These are phyloP conservation scores for Chlorella sp. DNA, from an alignment of 139 green algal genomes.

Conservation along the genomic window DNA sequence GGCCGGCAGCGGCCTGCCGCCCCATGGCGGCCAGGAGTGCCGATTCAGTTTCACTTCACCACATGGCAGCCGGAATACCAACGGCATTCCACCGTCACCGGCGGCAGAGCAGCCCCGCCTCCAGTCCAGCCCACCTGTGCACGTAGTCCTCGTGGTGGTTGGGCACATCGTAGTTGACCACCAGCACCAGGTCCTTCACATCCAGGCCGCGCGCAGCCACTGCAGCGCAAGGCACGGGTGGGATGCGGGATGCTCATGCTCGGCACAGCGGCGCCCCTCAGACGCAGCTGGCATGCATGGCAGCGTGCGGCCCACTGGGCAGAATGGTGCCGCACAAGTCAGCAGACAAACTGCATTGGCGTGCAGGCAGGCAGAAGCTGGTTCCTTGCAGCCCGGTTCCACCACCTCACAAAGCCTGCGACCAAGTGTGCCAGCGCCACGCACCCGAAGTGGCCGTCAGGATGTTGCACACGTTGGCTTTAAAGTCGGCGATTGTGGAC, in stretches of 20 bases:
- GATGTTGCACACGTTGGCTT: conserved; percentile 92
- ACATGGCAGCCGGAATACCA: no score
- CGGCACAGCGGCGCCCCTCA: neutral
- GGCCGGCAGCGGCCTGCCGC: no score
- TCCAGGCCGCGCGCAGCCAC: conserved; percentile 96
- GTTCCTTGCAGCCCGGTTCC: neutral
- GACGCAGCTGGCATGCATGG: no score
- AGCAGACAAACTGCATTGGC: neutral
- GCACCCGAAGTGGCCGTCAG: conserved; percentile 79
- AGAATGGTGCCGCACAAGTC: no score
- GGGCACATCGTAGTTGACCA: conserved; percentile 97
- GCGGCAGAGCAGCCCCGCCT: conserved; percentile 33
- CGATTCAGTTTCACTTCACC: no score
- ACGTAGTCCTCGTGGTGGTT: conserved; percentile 99
- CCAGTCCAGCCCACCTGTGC: conserved; percentile 92
- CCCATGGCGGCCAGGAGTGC: no score
- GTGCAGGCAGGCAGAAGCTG: neutral
- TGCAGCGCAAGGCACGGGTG: neutral
- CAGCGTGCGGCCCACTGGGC: no score
- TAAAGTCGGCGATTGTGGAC: conserved; percentile 97
- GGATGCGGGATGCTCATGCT: neutral
- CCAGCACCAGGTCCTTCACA: conserved; percentile 93
- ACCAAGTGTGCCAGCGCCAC: no score
- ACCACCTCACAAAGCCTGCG: no score
- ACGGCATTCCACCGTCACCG: neutral